A percentile compares a stretch with the other conserved stretches of the same genome.
phyloP scores from a whole-genome alignment of 2,329 filamentous ascomycete species.

The Aureobasidium vineae region DNA sequence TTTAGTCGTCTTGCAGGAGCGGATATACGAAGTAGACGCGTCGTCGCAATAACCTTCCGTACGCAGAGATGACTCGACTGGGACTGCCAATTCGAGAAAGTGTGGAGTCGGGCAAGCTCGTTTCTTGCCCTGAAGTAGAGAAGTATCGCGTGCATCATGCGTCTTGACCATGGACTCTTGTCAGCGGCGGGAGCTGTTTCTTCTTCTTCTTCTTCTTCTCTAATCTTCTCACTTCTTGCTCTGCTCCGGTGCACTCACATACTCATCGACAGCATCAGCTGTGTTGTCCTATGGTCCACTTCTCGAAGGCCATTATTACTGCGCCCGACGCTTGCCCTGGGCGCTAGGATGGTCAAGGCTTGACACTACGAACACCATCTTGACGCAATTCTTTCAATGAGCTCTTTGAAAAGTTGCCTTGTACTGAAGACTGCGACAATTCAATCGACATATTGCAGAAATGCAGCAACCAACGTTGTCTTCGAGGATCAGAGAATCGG shows the following conservation, averaged over 20 bases:
- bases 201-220: constrained; percentile 5
- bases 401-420: background rate
- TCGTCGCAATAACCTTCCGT: constrained; percentile 1
- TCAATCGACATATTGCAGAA: background rate
- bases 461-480: constrained; percentile 1
- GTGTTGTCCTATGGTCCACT: background rate
- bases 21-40: background rate
- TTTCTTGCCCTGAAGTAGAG: constrained; percentile 17
- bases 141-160: constrained; percentile 11
- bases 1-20: background rate
- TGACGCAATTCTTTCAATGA: background rate
- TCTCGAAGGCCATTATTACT: background rate
- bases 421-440: background rate
- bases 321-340: background rate
- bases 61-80: background rate
- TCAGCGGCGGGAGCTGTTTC: background rate
- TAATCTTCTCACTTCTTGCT: background rate
- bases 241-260: background rate
- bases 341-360: background rate
- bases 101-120: constrained; percentile 4
- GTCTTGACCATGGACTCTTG: background rate
- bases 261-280: no score
- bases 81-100: constrained; percentile 13
- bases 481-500: constrained; percentile 5
- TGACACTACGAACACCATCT: background rate